Evolutionary conservation across 257 asterid genomes (phyloP).

Genomic region (Prunella vulgaris): DNA sequence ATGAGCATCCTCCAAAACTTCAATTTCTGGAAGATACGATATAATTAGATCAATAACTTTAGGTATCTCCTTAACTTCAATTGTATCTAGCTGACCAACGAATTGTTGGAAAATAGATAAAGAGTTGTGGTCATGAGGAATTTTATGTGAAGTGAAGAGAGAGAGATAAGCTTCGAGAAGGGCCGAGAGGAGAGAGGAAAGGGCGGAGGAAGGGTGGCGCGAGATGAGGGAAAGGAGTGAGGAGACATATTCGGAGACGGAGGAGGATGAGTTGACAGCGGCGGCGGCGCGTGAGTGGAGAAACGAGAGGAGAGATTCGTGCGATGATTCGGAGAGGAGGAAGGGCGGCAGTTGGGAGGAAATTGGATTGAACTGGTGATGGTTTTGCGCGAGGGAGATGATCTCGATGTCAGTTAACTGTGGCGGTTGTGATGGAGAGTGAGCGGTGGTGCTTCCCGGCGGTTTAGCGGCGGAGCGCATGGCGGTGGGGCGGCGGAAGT

Average conservation of each 20-base stretch:
- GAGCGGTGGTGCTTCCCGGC: slow-evolving; percentile 25
- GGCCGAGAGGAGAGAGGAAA: slow-evolving; percentile 48
- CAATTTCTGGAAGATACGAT: slow-evolving; percentile 41
- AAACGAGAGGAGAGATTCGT: slow-evolving; percentile 48
- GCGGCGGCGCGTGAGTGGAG: slow-evolving; percentile 56
- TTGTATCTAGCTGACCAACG: slow-evolving; percentile 41
- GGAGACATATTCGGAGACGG: slow-evolving; percentile 57
- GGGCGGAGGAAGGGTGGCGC: slow-evolving; percentile 45
- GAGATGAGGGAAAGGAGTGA: slow-evolving; percentile 54
- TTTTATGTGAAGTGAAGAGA: slow-evolving; percentile 50
- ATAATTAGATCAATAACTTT: slow-evolving; percentile 34
- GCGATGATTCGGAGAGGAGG: slow-evolving; percentile 52
- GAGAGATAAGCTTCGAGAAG: slow-evolving; percentile 48
- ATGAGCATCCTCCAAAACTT: slow-evolving; percentile 56
- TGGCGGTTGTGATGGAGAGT: slow-evolving; percentile 27
- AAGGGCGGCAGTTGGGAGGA: slow-evolving; percentile 55
- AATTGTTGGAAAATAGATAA: slow-evolving; percentile 56
- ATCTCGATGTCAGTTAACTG: slow-evolving; percentile 55
- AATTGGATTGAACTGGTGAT: slow-evolving; percentile 23
- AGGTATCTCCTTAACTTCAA: slow-evolving; percentile 36
- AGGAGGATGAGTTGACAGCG: slow-evolving; percentile 33
- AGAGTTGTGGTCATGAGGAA: slow-evolving; percentile 58
- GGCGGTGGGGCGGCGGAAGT: slow-evolving; percentile 8
- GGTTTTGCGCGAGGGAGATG: slow-evolving; percentile 48
- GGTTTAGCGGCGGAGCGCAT: slow-evolving; percentile 30